Percentiles rank a stretch among this genome's conserved stretches.
phyloP scores from a whole-genome alignment of 2,329 filamentous ascomycete species.

The Monilinia laxa region DNA sequence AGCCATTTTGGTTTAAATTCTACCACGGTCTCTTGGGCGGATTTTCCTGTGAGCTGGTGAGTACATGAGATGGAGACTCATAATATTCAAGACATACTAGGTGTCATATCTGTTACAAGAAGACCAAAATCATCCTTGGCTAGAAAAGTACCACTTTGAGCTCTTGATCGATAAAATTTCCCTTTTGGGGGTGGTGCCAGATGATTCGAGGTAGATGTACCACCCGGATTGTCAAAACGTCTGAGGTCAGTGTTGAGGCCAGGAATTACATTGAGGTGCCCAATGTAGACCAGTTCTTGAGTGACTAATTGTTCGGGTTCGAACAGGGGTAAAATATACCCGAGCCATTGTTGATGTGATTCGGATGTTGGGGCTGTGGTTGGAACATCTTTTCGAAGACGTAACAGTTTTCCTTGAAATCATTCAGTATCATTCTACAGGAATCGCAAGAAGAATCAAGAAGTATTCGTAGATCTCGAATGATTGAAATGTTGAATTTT shows the following conservation, averaged over 20 bases:
- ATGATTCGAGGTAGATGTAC: constrained; percentile 18
- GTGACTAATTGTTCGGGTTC: constrained; percentile 53
- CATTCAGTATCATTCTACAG: constrained; percentile 13
- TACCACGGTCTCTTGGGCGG: constrained; percentile 47
- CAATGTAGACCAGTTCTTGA: constrained; percentile 54
- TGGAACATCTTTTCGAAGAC: constrained; percentile 58
- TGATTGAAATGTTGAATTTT: background rate
- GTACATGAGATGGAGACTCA: background rate
- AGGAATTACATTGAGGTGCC: constrained; percentile 44
- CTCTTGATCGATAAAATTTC: constrained; percentile 43
- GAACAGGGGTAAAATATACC: constrained; percentile 57
- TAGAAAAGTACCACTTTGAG: constrained; percentile 52
- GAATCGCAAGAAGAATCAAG: background rate
- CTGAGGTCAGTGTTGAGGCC: constrained; percentile 55
- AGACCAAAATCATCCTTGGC: constrained; percentile 62
- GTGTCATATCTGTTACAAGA: constrained; percentile 72
- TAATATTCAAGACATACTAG: constrained; percentile 36
- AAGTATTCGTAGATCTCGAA: background rate
- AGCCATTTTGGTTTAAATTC: constrained; percentile 90
- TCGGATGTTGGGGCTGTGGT: constrained; percentile 48
- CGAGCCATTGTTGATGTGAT: constrained; percentile 48
- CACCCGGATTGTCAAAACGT: constrained; percentile 31
- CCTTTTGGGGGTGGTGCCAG: constrained; percentile 8
- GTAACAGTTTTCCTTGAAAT: constrained; percentile 52
- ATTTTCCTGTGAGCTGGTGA: constrained; percentile 10